phyloP scores from a whole-genome alignment of 179 eudicot species.

The Nepenthes alata region DNA sequence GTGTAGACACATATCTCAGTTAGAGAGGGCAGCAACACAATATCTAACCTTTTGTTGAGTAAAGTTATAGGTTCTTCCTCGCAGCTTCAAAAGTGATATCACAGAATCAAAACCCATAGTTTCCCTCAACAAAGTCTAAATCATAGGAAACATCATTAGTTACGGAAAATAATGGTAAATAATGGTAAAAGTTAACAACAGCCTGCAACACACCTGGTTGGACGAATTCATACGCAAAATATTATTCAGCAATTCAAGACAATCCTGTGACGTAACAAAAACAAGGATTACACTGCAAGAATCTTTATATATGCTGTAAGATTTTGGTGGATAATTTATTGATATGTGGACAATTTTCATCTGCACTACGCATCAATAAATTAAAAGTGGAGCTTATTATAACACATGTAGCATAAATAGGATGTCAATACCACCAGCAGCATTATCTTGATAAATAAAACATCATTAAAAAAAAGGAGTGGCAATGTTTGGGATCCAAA shows the following conservation, averaged over 20 bases:
- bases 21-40: background rate
- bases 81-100: conserved; percentile 67
- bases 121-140: conserved; percentile 84
- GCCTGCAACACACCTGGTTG: conserved; percentile 57
- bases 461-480: background rate
- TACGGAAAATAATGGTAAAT: background rate
- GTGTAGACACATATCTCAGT: background rate
- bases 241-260: conserved; percentile 85
- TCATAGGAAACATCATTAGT: conserved; percentile 14
- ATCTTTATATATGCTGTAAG: no score
- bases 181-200: background rate
- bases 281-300: background rate
- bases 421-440: background rate
- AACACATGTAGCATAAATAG: no score
- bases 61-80: conserved; percentile 70
- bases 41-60: conserved; percentile 91
- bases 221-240: conserved; percentile 68
- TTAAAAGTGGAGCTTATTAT: no score
- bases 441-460: background rate
- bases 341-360: no score
- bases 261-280: conserved; percentile 48
- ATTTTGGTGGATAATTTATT: no score
- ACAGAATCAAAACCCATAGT: conserved; percentile 84
- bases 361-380: no score
- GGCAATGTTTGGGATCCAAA: background rate